A percentile compares a stretch with the other conserved stretches of the same genome.
phyloP scores from a whole-genome alignment of 1,139 yeast species.

The Diutina rugosa region DNA sequence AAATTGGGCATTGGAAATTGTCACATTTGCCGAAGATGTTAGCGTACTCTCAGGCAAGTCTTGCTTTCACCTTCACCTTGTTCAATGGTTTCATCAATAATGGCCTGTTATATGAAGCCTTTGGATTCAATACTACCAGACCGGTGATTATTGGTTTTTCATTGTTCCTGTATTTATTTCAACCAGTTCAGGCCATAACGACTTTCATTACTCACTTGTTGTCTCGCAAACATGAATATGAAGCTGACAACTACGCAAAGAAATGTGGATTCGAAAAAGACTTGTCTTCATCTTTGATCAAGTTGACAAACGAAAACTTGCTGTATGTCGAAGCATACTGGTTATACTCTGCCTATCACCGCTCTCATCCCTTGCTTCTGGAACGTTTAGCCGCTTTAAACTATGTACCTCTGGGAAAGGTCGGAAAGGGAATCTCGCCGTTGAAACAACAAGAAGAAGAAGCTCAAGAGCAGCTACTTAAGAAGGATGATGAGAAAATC shows the following conservation, averaged over 20 bases:
- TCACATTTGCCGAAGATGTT: constrained; percentile 72
- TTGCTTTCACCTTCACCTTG: constrained; percentile 51
- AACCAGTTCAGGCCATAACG: constrained; percentile 62
- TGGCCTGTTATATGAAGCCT: constrained; percentile 59
- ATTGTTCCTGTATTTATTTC: constrained; percentile 59
- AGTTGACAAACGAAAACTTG: constrained; percentile 67
- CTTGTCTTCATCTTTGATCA: constrained; percentile 61
- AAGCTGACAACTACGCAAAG: constrained; percentile 83
- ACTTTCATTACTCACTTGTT: constrained; percentile 56
- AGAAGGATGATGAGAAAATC: not conserved
- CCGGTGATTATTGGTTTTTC: constrained; percentile 76
- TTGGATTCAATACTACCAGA: constrained; percentile 56
- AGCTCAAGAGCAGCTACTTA: not conserved
- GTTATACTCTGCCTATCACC: constrained; percentile 78
- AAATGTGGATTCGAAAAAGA: constrained; percentile 57
- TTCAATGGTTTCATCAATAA: constrained; percentile 76
- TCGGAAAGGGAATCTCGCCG: constrained; percentile 6
- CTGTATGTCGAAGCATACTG: constrained; percentile 80
- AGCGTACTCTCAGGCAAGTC: constrained; percentile 47
- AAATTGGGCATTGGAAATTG: constrained; percentile 94
- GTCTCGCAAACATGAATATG: constrained; percentile 79
- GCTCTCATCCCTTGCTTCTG: constrained; percentile 81
- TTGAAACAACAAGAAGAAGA: not conserved
- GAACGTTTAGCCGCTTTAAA: constrained; percentile 76
- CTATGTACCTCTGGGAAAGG: constrained; percentile 31